phyloP scores from a whole-genome alignment of 164 flowering plant genomes.

The Saururus chinensis region DNA sequence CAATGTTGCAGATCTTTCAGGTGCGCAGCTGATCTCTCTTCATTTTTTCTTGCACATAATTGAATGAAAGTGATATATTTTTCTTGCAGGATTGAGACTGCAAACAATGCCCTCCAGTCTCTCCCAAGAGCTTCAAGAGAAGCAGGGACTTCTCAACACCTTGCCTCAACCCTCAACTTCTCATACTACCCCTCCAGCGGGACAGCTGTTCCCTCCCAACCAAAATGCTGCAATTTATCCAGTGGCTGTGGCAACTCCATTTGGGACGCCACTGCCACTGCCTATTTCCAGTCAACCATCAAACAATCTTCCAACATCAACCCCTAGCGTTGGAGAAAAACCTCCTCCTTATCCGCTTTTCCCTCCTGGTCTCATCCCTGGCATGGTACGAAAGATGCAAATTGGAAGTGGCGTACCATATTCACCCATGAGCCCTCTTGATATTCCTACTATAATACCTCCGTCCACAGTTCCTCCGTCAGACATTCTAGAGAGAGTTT shows the following conservation, averaged over 20 bases:
- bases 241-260: constrained; percentile 14
- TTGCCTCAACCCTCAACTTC: constrained; percentile 19
- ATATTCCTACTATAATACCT: constrained; percentile 91
- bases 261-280: constrained; percentile 41
- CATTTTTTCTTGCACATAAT: constrained; percentile 27
- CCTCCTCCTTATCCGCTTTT: constrained; percentile 86
- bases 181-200: constrained; percentile 12
- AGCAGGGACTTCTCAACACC: constrained; percentile 21
- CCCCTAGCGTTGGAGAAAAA: constrained; percentile 41
- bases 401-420: constrained; percentile 99
- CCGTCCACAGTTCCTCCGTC: constrained; percentile 73
- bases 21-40: not conserved
- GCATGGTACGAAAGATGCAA: constrained; percentile 97
- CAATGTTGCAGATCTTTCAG: constrained; percentile 26
- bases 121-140: constrained; percentile 44
- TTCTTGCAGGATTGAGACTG: not conserved
- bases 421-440: constrained; percentile 95
- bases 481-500: constrained; percentile 75
- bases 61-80: not conserved
- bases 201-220: constrained; percentile 46
- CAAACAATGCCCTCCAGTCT: constrained; percentile 6
- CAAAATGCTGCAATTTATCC: constrained; percentile 23
- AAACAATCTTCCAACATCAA: constrained; percentile 28
- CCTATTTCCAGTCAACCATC: constrained; percentile 36
- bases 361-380: constrained; percentile 97